Base-by-base conservation (phyloP, 257 asterid genomes). In the Salvia rosmarinus region DNA sequence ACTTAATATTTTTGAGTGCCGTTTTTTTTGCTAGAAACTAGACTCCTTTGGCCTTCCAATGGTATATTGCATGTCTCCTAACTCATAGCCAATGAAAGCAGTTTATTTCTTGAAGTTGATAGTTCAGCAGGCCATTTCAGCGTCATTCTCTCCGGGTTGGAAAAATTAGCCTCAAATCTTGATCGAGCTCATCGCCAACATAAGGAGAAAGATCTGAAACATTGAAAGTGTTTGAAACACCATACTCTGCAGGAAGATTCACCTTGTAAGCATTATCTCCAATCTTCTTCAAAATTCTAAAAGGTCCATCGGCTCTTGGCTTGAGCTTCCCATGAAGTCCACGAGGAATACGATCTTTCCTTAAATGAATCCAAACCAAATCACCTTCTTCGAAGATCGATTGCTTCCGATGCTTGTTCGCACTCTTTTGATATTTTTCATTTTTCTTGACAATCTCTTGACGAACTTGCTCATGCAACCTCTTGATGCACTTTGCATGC, bases 351-450 rank as follows among this genome's bases (percentile, higher is more conserved):
- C 8, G 17, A 4, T 64, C 43, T 6, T 64, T 44, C 4, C 58
- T 11, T 11, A 64, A 25, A 2, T 64, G 70, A 64, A 44, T 64
- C 58, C 58, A 64, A 25, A 64, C 70, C 43, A 64, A 14, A 9
- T 64, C 70, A 5, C 43, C 57, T 64, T 64, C 70, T 64, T 14
- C n/a, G 8, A 64, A 25, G 52, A 6, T 4, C 0, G 11, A 5
- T 44, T 43, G 39, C 9, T 28, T 64, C 13, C 14, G 34, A 64
- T 64, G 70, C 28, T 44, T 64, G 19, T 64, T 13, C 5, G 43
- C 57, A 23, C 2, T 44, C 42, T 4, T 64, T 64, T 49, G 32
- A 25, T 25, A 25, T n/a, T 25, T 25, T 25, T 25, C 30, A 25
- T n/a, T 64, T 7, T 43, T 10, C 3, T 44, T 64, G 35, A 23